Evolutionary conservation across 225 moss, liverwort and hornwort genomes (phyloP), one percentile per base, ranked within the genome.

Genomic region (Climacium dendroides): DNA sequence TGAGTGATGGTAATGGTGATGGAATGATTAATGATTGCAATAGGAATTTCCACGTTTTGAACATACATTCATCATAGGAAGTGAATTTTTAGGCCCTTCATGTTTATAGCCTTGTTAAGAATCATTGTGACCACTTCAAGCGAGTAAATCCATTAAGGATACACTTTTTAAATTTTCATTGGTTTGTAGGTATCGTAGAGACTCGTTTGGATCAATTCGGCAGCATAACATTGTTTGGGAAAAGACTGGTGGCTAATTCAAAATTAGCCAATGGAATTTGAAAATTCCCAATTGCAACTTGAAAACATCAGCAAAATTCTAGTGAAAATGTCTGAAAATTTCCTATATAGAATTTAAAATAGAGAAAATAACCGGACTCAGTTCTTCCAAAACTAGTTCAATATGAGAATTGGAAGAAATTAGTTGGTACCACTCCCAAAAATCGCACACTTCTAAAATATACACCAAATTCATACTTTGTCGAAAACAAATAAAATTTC

Each of bases 101-200:
- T 10, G 1, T 22, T n/a, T 37, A 12, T 12, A 1, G 5, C n/a
- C 7, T n/a, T n/a, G 1, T 13, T 37, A 23, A 7, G 4, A 67
- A 37, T 37, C 7, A 35, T 37, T 37, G 12, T 67, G 10, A 23
- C 4, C 0, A 0, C 3, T 37, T 11, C 11, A 6, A 0, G 7
- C 22, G 20, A 66, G 11, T 20, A n/a, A n/a, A 37, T 22, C 12
- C 22, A 67, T 23, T 12, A 23, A 23, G 7, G 37, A n/a, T 67
- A 37, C 20, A n/a, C 11, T 64, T 64, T n/a, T 61, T 66, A n/a
- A n/a, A n/a, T n/a, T n/a, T n/a, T n/a, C 11, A 12, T n/a, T 67
- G 12, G 7, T 22, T 66, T 67, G 37, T 3, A 1, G 7, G 37
- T 12, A 12, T 67, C 23, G n/a, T 35, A 37, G 1, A 37, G 37